phyloP scores from a whole-genome alignment of 371 early-diverging fungal species.

The Mucor irregularis region DNA sequence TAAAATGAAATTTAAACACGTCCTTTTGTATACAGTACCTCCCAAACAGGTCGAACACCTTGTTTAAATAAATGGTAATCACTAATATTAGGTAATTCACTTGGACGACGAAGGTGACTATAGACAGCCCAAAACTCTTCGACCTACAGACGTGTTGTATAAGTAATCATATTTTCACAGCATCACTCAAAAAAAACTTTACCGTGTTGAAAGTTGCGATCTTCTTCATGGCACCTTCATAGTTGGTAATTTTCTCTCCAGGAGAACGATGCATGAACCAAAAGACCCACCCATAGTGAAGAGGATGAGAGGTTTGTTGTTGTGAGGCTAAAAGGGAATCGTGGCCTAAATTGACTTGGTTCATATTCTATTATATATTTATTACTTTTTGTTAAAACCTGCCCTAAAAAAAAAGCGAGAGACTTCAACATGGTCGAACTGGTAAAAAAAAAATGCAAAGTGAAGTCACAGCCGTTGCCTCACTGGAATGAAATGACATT shows the following conservation, averaged over 20 bases:
- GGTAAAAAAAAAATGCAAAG: too few relatives aligned
- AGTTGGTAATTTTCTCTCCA: conserved; percentile 83
- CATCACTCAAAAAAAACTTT: conserved; percentile 16
- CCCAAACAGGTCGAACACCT: conserved; percentile 98
- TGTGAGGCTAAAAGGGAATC: not conserved
- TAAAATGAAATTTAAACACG: too few relatives aligned
- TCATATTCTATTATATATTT: too few relatives aligned
- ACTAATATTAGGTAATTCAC: conserved; percentile 85
- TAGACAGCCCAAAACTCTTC: conserved; percentile 96
- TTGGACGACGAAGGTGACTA: conserved; percentile 81
- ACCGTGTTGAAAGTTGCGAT: conserved; percentile 83
- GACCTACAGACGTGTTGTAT: too few relatives aligned
- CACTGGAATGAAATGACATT: too few relatives aligned
- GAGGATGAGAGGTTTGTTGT: conserved; percentile 41
- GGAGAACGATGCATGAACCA: conserved; percentile 93
- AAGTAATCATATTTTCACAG: not conserved
- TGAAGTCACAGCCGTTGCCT: too few relatives aligned
- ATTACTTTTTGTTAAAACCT: too few relatives aligned
- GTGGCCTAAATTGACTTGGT: not conserved
- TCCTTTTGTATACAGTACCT: too few relatives aligned
- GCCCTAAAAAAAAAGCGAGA: too few relatives aligned
- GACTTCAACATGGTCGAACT: too few relatives aligned
- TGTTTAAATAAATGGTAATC: conserved; percentile 96
- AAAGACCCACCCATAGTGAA: conserved; percentile 76
- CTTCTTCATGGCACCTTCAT: conserved; percentile 85